phyloP scores from a whole-genome alignment of 106 monocot genomes.

The Dendrobium officinale region DNA sequence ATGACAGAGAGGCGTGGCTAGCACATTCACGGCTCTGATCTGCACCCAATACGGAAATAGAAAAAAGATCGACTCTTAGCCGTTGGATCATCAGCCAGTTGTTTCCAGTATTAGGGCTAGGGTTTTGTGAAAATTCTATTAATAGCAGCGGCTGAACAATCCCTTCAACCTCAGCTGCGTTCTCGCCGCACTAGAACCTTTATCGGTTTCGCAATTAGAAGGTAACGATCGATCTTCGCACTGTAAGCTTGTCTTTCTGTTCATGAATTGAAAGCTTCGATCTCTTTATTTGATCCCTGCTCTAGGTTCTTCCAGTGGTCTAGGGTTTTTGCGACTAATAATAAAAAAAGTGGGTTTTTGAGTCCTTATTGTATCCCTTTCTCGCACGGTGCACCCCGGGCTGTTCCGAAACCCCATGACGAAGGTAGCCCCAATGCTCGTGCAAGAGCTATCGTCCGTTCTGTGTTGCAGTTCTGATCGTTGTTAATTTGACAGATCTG shows the following conservation, averaged over 20 bases:
- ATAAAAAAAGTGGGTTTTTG: neutral
- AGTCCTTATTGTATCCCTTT: neutral
- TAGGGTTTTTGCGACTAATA: neutral
- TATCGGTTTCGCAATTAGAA: neutral
- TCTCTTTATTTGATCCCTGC: neutral
- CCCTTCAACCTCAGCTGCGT: neutral
- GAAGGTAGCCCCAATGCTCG: conserved; percentile 23
- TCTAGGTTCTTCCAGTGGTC: neutral
- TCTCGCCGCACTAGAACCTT: too few species aligned
- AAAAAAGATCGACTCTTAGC: neutral
- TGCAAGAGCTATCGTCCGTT: neutral
- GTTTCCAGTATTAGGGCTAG: neutral
- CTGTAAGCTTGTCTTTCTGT: neutral
- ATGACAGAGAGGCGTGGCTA: neutral
- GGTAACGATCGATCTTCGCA: neutral
- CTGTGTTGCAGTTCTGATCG: conserved; percentile 34
- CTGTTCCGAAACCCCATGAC: neutral
- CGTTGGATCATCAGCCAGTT: neutral
- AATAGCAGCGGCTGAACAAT: neutral
- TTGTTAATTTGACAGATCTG: conserved; percentile 23
- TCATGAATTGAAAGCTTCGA: neutral
- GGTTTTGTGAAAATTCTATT: neutral
- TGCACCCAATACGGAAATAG: neutral
- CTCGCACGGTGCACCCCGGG: conserved; percentile 2
- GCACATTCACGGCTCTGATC: neutral